Percentiles rank a stretch among this genome's conserved stretches.
These are phyloP conservation scores for Comarum palustre DNA, from an alignment of 306 rosid species.

Conservation along the genomic window DNA sequence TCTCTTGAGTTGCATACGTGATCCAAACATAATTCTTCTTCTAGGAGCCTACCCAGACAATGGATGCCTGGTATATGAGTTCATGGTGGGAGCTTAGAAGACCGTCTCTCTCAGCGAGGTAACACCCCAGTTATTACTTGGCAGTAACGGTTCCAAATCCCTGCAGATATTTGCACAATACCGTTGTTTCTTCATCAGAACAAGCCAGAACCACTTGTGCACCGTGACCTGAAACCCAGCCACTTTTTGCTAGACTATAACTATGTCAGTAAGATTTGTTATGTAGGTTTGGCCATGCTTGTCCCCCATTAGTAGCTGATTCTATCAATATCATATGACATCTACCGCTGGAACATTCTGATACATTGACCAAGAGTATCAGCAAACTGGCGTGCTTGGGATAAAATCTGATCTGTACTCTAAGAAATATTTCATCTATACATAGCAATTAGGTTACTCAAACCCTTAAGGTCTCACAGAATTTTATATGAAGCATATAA, in stretches of 20 bases:
- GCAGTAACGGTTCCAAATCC: slow-evolving; percentile 24
- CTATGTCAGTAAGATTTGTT: slow-evolving; percentile 11
- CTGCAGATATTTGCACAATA: slow-evolving; percentile 18
- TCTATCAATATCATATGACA: slow-evolving; percentile 23
- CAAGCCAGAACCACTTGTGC: slow-evolving; percentile 24
- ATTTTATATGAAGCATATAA: slow-evolving; percentile 1
- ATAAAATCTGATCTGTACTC: not conserved
- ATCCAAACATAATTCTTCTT: no score
- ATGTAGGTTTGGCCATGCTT: slow-evolving; percentile 28
- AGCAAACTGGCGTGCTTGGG: not conserved
- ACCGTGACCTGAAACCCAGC: slow-evolving; percentile 9
- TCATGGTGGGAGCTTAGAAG: no score
- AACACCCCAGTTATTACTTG: slow-evolving; percentile 43
- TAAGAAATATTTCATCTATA: not conserved
- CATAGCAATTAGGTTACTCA: not conserved
- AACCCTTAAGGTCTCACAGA: not conserved
- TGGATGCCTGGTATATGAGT: no score
- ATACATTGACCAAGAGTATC: not conserved
- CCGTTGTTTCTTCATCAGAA: slow-evolving; percentile 24
- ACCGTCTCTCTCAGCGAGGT: no score
- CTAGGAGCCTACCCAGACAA: no score
- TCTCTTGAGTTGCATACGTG: no score
- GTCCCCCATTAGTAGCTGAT: slow-evolving; percentile 22
- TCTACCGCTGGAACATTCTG: not conserved
- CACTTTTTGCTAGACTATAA: slow-evolving; percentile 11